Conservation (phyloP, 2,329 filamentous ascomycete species). For the Hymenoscyphus infarciens region DNA sequence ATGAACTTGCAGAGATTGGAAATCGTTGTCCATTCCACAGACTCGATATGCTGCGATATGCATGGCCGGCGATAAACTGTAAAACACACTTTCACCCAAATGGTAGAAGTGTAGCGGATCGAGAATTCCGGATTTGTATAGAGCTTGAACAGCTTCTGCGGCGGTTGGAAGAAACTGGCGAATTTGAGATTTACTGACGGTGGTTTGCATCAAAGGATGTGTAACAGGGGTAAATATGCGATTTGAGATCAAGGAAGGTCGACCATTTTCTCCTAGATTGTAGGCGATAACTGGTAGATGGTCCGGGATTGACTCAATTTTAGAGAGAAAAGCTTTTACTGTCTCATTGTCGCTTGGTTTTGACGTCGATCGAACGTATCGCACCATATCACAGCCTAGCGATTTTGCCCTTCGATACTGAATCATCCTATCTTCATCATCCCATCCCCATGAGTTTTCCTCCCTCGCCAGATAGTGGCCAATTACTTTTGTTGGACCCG, state of each 20-base stretch:
- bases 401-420: constrained; percentile 48
- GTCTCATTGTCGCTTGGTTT: constrained; percentile 48
- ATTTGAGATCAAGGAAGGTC: constrained; percentile 55
- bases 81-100: constrained; percentile 67
- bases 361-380: constrained; percentile 49
- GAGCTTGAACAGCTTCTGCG: constrained; percentile 58
- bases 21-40: constrained; percentile 66
- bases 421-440: constrained; percentile 44
- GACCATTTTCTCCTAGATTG: constrained; percentile 52
- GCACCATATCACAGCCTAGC: constrained; percentile 54
- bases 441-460: constrained; percentile 42
- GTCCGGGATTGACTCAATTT: constrained; percentile 28
- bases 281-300: constrained; percentile 45
- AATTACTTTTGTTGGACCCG: constrained; percentile 52
- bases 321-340: constrained; percentile 28
- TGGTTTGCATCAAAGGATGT: constrained; percentile 53
- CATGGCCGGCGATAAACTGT: constrained; percentile 75
- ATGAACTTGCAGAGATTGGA: constrained; percentile 59
- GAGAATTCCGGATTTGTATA: constrained; percentile 64
- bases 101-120: constrained; percentile 71
- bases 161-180: constrained; percentile 46
- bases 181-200: constrained; percentile 39
- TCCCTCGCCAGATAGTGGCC: constrained; percentile 43
- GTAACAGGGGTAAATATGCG: constrained; percentile 54
- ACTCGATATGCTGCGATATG: constrained; percentile 66